Conservation (phyloP, 805 yeast species). For the Candida nemodendra region DNA sequence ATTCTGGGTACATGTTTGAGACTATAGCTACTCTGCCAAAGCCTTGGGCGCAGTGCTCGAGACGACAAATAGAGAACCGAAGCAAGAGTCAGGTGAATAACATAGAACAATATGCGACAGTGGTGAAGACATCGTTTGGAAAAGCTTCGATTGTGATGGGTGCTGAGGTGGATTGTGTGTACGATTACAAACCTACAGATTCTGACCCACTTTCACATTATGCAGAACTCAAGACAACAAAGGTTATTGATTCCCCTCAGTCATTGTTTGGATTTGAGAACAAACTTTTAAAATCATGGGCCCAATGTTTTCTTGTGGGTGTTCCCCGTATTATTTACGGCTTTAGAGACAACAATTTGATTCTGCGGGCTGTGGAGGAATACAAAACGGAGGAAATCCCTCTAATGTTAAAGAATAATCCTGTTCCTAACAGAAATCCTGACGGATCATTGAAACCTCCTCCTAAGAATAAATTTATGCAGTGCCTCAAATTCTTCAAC, state of each 20-base stretch:
- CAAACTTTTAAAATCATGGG: constrained; percentile 83
- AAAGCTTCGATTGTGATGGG: constrained; percentile 64
- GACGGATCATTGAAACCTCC: constrained; percentile 24
- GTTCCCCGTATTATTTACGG: constrained; percentile 81
- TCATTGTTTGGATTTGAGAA: constrained; percentile 68
- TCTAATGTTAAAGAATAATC: constrained; percentile 53
- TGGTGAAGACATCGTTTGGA: constrained; percentile 87
- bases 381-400: constrained; percentile 81
- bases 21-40: constrained; percentile 66
- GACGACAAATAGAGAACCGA: constrained; percentile 69
- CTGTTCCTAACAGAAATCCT: constrained; percentile 21
- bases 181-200: constrained; percentile 66
- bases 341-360: constrained; percentile 70
- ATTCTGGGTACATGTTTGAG: constrained; percentile 85
- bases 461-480: constrained; percentile 65
- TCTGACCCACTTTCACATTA: constrained; percentile 65
- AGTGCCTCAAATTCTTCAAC: constrained; percentile 82
- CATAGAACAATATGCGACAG: constrained; percentile 73
- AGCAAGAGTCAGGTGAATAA: constrained; percentile 58
- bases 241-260: constrained; percentile 50
- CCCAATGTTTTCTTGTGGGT: constrained; percentile 88
- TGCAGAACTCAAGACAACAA: constrained; percentile 78
- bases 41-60: constrained; percentile 69
- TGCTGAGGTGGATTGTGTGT: constrained; percentile 91
- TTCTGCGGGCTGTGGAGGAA: constrained; percentile 69